Evolutionary conservation across 805 yeast genomes (phyloP), one percentile per base, ranked within the genome.

Genomic region (Teunomyces lycoperdinae): DNA sequence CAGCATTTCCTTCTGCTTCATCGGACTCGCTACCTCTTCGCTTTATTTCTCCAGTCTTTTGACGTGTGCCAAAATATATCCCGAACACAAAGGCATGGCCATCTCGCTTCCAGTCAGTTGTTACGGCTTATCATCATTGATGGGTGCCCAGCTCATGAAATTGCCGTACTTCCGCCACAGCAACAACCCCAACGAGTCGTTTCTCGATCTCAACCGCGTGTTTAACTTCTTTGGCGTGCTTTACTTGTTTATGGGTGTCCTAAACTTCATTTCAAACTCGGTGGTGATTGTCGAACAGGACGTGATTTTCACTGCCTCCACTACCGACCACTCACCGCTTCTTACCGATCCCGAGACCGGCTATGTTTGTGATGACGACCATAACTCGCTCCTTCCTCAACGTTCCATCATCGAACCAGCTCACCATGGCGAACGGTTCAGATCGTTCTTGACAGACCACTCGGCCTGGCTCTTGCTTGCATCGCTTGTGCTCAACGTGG

Each of bases 101-200:
- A 89, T 92, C 39, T 85, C 95, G 45, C 77, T 87, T 40, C 99
- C 99, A 0, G 91, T 92, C 2, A 80, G 96, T 0, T 85, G 85
- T 52, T 91, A 86, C 64, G 99, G 98, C 1, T 59, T 89, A 28
- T 85, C 96, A 4, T 80, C 96, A 1, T 70, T 94, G 47, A 65
- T 91, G 42, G 85, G 87, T 3, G 78, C 96, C 0, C 90, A 83
- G 61, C 60, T 80, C 40, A 64, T 80, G 61, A 78, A 74, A 50
- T 60, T 76, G 20, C 53, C 55, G 6, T 69, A 65, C 61, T 71
- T 83, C 56, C 0, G 50, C 46, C 10, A 50, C 52, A 16, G 34
- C 14, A 28, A n/a, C n/a, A 28, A 41, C 16, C 50, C 50, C 14
- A 54, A 53, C 5, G 41, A 38, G 11, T 38, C 41, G 30, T 57